Conservation (phyloP, 2,329 filamentous ascomycete species). For the Neurospora crassa region DNA sequence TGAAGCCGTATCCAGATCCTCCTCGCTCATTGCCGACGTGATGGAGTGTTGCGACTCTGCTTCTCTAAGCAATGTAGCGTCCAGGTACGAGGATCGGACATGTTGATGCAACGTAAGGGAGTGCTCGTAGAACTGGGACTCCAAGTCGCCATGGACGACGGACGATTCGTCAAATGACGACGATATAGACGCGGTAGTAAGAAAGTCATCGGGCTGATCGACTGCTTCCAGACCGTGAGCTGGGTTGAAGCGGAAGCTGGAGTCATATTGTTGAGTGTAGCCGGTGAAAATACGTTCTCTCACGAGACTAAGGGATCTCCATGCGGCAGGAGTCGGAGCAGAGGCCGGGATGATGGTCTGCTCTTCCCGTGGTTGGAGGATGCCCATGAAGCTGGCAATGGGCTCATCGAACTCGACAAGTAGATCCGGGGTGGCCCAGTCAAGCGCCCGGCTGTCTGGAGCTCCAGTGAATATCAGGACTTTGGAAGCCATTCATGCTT, state of each 20-base stretch:
- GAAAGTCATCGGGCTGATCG: conserved; percentile 28
- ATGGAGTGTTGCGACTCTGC: conserved; percentile 8
- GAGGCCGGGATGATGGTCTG: neutral
- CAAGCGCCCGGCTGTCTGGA: conserved; percentile 42
- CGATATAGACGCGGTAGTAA: conserved; percentile 35
- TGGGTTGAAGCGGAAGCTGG: conserved; percentile 16
- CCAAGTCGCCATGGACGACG: neutral
- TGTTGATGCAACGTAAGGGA: conserved; percentile 64
- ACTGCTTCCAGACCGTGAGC: conserved; percentile 18
- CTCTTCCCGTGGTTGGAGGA: conserved; percentile 7
- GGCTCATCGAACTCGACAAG: conserved; percentile 34
- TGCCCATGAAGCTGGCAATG: conserved; percentile 29
- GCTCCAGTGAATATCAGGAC: conserved; percentile 40
- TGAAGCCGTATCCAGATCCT: conserved; percentile 17
- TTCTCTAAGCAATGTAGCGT: neutral
- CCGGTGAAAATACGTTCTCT: conserved; percentile 38
- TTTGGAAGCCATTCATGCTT: conserved; percentile 20
- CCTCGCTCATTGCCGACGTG: conserved; percentile 26
- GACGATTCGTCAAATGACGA: conserved; percentile 14
- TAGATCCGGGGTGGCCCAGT: conserved; percentile 44
- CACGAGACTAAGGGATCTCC: conserved; percentile 45
- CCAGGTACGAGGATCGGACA: conserved; percentile 51
- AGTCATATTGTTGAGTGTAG: conserved; percentile 40
- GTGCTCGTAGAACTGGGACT: conserved; percentile 64
- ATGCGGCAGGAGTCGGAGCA: conserved; percentile 28